Conservation (phyloP, 352 stramenopile genomes). For the Hyaloperonospora brassicae region DNA sequence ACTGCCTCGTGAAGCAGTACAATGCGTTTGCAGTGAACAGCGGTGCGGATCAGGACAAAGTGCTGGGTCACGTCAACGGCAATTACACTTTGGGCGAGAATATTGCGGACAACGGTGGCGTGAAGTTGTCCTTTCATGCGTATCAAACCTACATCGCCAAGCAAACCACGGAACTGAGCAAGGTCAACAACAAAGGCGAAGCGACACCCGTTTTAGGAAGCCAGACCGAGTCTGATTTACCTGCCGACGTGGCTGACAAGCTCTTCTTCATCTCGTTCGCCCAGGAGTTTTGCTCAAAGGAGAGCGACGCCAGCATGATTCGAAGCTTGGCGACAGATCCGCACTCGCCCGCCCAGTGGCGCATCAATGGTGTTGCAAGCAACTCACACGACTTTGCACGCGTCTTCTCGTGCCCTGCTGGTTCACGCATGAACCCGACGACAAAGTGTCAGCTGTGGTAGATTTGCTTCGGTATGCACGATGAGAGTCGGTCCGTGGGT, state of each 20-base stretch:
- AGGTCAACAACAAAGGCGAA: constrained; percentile 12
- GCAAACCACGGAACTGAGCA: constrained; percentile 16
- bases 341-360: constrained; percentile 62
- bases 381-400: constrained; percentile 65
- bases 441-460: constrained; percentile 76
- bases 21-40: constrained; percentile 36
- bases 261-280: constrained; percentile 80
- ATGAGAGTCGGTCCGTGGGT: constrained; percentile 13
- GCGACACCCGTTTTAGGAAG: constrained; percentile 8
- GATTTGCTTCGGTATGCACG: constrained; percentile 10
- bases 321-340: constrained; percentile 47
- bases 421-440: constrained; percentile 58
- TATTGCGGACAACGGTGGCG: constrained; percentile 76
- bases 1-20: constrained; percentile 69
- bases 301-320: constrained; percentile 46
- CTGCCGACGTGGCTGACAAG: constrained; percentile 26
- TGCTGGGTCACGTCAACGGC: constrained; percentile 65
- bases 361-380: constrained; percentile 70
- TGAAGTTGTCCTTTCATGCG: constrained; percentile 63
- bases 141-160: constrained; percentile 35
- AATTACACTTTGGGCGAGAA: constrained; percentile 78
- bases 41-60: constrained; percentile 25
- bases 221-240: constrained; percentile 15
- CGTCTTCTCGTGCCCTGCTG: constrained; percentile 47
- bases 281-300: constrained; percentile 61